phyloP scores from a whole-genome alignment of 306 rosid genomes.

The Rubus idaeus region DNA sequence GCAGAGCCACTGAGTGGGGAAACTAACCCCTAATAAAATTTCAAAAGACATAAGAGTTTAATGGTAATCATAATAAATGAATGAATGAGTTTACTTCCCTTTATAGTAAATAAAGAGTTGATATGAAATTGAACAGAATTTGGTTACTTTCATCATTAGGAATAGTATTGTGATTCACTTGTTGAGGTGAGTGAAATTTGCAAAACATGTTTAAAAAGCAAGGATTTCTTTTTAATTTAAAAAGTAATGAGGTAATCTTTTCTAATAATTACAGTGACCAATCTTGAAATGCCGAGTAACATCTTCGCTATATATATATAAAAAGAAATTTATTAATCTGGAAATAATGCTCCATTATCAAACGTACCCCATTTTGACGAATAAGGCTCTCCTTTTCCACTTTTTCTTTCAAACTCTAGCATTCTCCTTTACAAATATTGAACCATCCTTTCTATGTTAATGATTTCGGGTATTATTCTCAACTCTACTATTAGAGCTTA shows the following conservation, averaged over 20 bases:
- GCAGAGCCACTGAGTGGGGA: neutral
- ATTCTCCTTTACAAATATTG: neutral
- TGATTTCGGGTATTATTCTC: neutral
- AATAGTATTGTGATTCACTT: neutral
- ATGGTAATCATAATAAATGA: neutral
- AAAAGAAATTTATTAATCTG: neutral
- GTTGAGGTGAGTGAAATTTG: neutral
- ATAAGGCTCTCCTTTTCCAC: neutral
- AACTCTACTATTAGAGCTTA: neutral
- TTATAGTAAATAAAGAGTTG: neutral
- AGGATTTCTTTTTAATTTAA: too few relatives aligned
- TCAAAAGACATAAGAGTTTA: neutral
- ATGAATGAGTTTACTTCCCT: neutral
- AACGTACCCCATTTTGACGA: neutral
- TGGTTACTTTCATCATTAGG: constrained; percentile 1
- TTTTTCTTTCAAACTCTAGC: neutral
- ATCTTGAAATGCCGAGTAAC: neutral
- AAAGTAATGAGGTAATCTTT: neutral
- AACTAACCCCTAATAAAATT: neutral
- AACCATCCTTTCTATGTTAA: neutral
- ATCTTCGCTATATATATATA: neutral
- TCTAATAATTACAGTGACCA: neutral
- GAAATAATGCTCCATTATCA: neutral
- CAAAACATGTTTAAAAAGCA: too few relatives aligned
- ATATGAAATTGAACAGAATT: neutral